Base-by-base conservation (phyloP, 192 early-diverging fungal species). In the Phycomyces blakesleeanus region DNA sequence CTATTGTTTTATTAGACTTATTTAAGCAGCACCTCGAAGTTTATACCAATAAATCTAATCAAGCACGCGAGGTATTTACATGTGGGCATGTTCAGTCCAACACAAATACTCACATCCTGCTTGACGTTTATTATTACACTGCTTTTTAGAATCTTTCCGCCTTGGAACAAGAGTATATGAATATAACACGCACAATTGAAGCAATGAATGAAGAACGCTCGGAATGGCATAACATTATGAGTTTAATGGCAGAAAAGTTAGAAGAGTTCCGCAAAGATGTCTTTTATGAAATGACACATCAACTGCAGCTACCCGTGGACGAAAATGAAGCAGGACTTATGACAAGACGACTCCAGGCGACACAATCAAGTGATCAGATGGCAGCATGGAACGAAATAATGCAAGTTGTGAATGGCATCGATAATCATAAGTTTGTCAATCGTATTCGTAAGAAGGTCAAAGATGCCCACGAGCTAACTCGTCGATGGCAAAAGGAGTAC, bases 401-500 rank as follows among this genome's bases (percentile, higher is more conserved):
- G 14, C 52, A 62, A 3, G 40, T 59, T 21, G 20, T 58, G 1
- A 64, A 64, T 41, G 34, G 29, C 10, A 61, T 72, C 22, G 63
- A 75, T 27, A 51, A 57, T 0, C 41, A 47, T 16, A 55, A 72
- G 22, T 66, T 75, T 54, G 68, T 77, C 21, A 27, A 39, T 20
- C 51, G 56, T 27, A 29, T 71, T 6, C 57, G 60, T 39, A 62
- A 61, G 50, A 66, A 60, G 39, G 59, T 71, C 8, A 63, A 59
- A 39, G 69, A 78, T 39, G 52, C 68, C 7, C 51, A 71, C 42
- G 66, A 65, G 12, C 42, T 62, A 24, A 56, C 52, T 16, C 59
- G 59, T 26, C 37, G 61, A 50, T 68, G 57, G 57, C 54, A 78
- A 40, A 62, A 68, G 38, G 69, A 70, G 27, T 75, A 61, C 26